Base-by-base conservation (phyloP, 805 yeast species). In the Zygosaccharomyces gambellarensis region DNA sequence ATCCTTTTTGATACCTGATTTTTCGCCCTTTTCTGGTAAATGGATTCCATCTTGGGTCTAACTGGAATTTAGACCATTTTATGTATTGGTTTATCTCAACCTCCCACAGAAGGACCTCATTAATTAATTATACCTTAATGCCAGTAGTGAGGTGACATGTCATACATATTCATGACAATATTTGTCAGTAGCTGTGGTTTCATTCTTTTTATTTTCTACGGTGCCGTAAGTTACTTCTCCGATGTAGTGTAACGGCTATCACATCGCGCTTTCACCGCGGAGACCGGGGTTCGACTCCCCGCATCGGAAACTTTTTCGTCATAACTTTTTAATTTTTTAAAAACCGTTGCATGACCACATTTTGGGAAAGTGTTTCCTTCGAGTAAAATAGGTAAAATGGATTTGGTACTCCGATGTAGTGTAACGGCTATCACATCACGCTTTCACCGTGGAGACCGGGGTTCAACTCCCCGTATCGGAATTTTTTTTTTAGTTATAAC, bases 161-260 rank as follows among this genome's bases (percentile, higher is more conserved):
- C 17, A 17, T 17, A 2, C 17, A 17, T 1, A 17, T 17, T 17
- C 17, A 17, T 17, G 17, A 17, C 17, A 17, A 17, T 17, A 17
- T 17, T 17, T 17, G 17, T 17, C 17, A 17, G 17, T 17, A 17
- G 17, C 2, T 17, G 17, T 17, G 17, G 17, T 17, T 17, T 17
- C 17, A 17, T 17, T 2, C 17, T 17, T 17, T 17, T 17, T 17
- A 17, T 17, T 17, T 17, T 17, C 17, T 2, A 2, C 2, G 17
- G 17, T 2, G 2, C 9, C 3, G 28, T 25, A 25, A 25, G 3
- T 25, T 25, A 8, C 1, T 25, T 6, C 43, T 57, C 63, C 63
- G 63, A 59, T 59, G 55, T 58, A 59, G 63, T 59, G 63, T 59
- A 59, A 57, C 60, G 63, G 63, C 63, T 59, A 59, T 59, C 63